Conservation (phyloP, 139 green algal genomes). For the Haematococcus sp. region DNA sequence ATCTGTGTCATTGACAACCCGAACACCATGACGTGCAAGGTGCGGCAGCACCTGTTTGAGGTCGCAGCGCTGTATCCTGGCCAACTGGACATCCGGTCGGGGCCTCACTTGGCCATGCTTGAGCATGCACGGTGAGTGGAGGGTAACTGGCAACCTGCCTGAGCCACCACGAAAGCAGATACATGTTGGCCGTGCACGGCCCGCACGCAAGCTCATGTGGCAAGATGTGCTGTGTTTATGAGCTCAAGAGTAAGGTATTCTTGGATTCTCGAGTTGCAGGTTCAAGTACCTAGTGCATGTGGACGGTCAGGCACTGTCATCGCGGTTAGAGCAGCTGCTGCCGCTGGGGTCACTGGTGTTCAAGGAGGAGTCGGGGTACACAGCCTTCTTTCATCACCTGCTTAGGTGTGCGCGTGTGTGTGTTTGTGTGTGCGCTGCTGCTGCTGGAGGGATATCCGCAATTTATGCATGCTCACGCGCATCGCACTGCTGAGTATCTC, state of each 20-base stretch:
- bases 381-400: conserved; percentile 38
- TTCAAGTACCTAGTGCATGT: conserved; percentile 28
- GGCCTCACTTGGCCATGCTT: not conserved
- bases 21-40: conserved; percentile 24
- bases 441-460: no score
- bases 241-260: no score
- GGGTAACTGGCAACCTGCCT: not conserved
- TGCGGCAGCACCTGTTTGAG: conserved; percentile 35
- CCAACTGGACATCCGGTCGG: conserved; percentile 7
- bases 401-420: conserved; percentile 17
- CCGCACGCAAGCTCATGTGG: no score
- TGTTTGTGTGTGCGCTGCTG: no score
- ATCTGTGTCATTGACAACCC: conserved; percentile 29
- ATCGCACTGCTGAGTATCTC: no score
- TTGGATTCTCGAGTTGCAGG: no score
- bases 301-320: conserved; percentile 25
- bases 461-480: no score
- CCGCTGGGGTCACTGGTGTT: conserved; percentile 29
- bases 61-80: conserved; percentile 8
- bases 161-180: no score
- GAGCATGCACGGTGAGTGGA: conserved; percentile 6
- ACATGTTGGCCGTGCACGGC: no score
- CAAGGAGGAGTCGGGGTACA: conserved; percentile 41
- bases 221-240: no score
- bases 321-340: conserved; percentile 36